phyloP scores from a whole-genome alignment of 2,329 filamentous ascomycete species.

The Fusarium euwallaceae region DNA sequence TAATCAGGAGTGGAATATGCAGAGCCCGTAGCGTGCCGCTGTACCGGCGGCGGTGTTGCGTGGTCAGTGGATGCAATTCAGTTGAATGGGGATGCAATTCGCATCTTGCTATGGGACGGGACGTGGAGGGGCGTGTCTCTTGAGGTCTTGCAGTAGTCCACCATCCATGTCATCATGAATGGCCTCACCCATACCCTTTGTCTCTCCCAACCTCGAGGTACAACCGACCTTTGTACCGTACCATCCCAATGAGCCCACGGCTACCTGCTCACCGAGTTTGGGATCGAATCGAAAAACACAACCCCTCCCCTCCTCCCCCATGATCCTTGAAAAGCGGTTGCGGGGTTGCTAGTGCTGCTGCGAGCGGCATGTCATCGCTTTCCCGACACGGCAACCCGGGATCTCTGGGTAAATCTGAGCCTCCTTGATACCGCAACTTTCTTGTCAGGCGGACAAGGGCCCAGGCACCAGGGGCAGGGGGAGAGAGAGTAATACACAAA shows the following conservation, averaged over 20 bases:
- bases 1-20: conserved; percentile 14
- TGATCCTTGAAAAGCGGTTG: conserved; percentile 38
- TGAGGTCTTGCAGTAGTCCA: background rate
- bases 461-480: conserved; percentile 34
- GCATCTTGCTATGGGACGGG: conserved; percentile 2
- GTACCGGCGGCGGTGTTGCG: conserved; percentile 33
- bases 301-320: conserved; percentile 9
- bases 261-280: conserved; percentile 36
- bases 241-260: conserved; percentile 27
- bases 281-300: conserved; percentile 24
- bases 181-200: conserved; percentile 18
- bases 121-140: conserved; percentile 33
- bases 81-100: conserved; percentile 3
- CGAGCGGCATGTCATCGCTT: conserved; percentile 33
- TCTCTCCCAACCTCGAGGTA: conserved; percentile 26
- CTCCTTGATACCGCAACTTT: conserved; percentile 33
- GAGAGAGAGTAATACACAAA: background rate
- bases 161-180: conserved; percentile 36
- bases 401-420: conserved; percentile 1
- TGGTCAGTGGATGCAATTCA: conserved; percentile 7
- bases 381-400: conserved; percentile 39
- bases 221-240: conserved; percentile 34
- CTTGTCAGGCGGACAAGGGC: conserved; percentile 17
- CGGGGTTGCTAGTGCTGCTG: conserved; percentile 45
- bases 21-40: conserved; percentile 33